phyloP scores from a whole-genome alignment of 2,329 filamentous ascomycete species.

The Fusarium napiforme region DNA sequence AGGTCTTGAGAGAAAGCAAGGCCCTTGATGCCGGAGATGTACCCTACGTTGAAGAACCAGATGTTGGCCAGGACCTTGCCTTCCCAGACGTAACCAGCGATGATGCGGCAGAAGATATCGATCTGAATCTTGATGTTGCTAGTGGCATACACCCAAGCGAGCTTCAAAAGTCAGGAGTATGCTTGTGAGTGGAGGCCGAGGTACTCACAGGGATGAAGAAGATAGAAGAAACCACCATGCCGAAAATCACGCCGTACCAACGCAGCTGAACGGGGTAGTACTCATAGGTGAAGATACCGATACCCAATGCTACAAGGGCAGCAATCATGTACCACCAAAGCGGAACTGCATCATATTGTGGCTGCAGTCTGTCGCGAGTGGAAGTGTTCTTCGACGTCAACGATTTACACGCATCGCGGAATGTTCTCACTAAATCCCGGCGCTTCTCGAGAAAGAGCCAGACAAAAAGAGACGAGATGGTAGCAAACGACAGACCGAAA shows the following conservation, averaged over 20 bases:
- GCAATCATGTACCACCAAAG: conserved; percentile 44
- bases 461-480: conserved; percentile 54
- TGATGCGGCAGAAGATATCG: conserved; percentile 57
- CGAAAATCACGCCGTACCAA: conserved; percentile 48
- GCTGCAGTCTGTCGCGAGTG: conserved; percentile 14
- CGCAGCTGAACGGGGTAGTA: conserved; percentile 47
- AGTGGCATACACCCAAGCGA: conserved; percentile 51
- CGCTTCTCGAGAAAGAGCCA: conserved; percentile 49
- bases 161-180: conserved; percentile 11
- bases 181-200: accelerated
- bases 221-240: conserved; percentile 42
- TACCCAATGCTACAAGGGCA: conserved; percentile 33
- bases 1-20: conserved; percentile 57
- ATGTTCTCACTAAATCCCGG: conserved; percentile 30
- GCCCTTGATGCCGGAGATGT: conserved; percentile 55
- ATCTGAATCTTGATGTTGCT: conserved; percentile 58
- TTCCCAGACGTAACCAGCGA: conserved; percentile 58
- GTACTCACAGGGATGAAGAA: conserved; percentile 46
- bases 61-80: conserved; percentile 55
- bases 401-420: neutral
- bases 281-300: conserved; percentile 47
- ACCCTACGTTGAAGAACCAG: conserved; percentile 53
- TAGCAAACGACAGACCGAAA: conserved; percentile 64
- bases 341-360: conserved; percentile 33
- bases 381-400: neutral